Evolutionary conservation across 1,284 basidiomycete genomes (phyloP), one percentile per base, ranked within the genome.

Genomic region (Cutaneotrichosporon arboriforme): DNA sequence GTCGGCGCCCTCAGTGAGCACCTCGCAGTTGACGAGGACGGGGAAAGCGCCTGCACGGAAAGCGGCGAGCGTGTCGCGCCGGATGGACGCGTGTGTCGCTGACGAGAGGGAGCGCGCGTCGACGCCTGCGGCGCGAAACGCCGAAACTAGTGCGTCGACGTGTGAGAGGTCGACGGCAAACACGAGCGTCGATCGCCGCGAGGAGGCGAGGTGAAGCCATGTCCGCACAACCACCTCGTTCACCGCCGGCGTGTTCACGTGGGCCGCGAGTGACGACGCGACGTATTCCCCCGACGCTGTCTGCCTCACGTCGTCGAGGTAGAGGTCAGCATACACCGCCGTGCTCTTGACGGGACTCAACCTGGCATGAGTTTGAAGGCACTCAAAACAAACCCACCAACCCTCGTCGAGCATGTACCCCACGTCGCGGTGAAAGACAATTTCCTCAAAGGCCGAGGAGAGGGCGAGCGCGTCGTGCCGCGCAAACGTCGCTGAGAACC

Each of bases 391-490:
- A 1, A 55, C 78, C 55, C 64, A 85, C 92, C 92, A 97, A 70
- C 89, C 82, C 47, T 91, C 90, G 58, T 86, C 84, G 56, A 98
- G 89, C 92, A 97, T 96, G 47, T 88, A 83, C 20, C 90, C 72
- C 64, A 96, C 90, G 61, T 92, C 89, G n/a, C 84, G 82, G 69
- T 98, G 94, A 67, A 90, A 98, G 0, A 97, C 94, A 54, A 97
- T 94, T 48, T 81, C 79, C 67, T 97, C 83, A 63, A 94, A 97
- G 0, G 94, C 86, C 1, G 86, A 86, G 3, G 89, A 85, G 8
- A 98, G 80, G 0, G 91, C 88, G 3, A 94, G 78, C 9, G 91
- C 88, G 67, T 98, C 93, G 66, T 94, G 89, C 20, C 94, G 81
- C 60, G 84, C 86, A 75, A 97, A 96, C 0, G 94, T 98, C 1